Evolutionary conservation across 129 eudicot species (phyloP).

Genomic region (Flaveria brownii): DNA sequence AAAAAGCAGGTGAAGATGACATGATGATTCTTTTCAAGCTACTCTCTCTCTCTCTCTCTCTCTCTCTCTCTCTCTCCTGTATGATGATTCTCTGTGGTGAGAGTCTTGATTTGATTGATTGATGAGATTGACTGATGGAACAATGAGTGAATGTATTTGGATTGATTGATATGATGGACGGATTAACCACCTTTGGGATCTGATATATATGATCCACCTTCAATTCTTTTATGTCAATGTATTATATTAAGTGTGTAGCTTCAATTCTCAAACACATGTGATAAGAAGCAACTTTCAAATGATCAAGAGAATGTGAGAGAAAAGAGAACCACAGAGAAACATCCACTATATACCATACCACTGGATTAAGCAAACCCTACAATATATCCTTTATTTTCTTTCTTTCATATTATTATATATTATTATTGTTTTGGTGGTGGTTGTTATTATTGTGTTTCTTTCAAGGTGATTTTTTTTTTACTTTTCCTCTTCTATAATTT

Average conservation of each 20-base stretch:
- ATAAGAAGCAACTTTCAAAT: slow-evolving; percentile 17
- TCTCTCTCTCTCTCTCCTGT: not conserved
- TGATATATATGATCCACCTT: slow-evolving; percentile 33
- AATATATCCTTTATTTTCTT: slow-evolving; percentile 15
- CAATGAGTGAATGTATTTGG: slow-evolving; percentile 36
- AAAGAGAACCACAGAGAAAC: slow-evolving; percentile 35
- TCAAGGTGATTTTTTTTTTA: not conserved
- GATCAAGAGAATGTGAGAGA: slow-evolving; percentile 39
- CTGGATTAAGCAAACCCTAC: slow-evolving; percentile 38
- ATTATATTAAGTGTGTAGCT: slow-evolving; percentile 35
- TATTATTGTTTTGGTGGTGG: slow-evolving; percentile 15
- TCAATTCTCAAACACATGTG: slow-evolving; percentile 41
- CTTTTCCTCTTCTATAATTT: slow-evolving; percentile 8
- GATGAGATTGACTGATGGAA: too few species aligned
- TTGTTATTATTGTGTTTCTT: slow-evolving; percentile 9
- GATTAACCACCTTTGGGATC: slow-evolving; percentile 76
- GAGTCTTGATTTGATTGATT: too few species aligned
- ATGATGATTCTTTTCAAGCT: slow-evolving; percentile 33
- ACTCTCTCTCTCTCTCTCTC: slow-evolving; percentile 20
- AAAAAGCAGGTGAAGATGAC: slow-evolving; percentile 83
- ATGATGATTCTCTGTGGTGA: too few species aligned
- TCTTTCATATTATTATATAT: slow-evolving; percentile 15
- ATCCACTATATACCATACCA: slow-evolving; percentile 34
- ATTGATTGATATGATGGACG: slow-evolving; percentile 72
- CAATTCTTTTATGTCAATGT: too few species aligned